phyloP scores from a whole-genome alignment of 1,284 basidiomycete species.

The Sporisorium sorghi region DNA sequence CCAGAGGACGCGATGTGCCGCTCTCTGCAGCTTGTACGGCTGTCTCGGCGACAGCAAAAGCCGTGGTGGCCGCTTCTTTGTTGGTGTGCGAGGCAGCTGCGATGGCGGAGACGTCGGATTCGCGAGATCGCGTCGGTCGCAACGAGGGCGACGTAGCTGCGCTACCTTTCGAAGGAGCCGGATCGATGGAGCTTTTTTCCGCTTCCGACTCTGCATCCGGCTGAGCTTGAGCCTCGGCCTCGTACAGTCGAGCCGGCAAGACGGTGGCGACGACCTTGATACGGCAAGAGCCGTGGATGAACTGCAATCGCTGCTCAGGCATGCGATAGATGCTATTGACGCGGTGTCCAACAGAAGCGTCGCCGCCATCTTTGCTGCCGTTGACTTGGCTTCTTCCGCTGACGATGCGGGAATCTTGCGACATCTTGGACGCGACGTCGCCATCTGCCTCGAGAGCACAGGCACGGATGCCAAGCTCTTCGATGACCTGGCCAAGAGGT shows the following conservation, averaged over 20 bases:
- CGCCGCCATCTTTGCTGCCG: constrained; percentile 10
- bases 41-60: constrained; percentile 56
- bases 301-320: constrained; percentile 48
- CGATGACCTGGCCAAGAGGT: constrained; percentile 58
- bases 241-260: constrained; percentile 33
- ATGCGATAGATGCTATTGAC: constrained; percentile 27
- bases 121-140: constrained; percentile 26
- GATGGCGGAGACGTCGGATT: constrained; percentile 51
- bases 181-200: constrained; percentile 1
- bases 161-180: constrained; percentile 1
- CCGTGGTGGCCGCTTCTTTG: constrained; percentile 50
- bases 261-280: constrained; percentile 49
- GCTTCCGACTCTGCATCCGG: constrained; percentile 4
- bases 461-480: constrained; percentile 55
- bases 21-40: constrained; percentile 52
- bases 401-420: constrained; percentile 29
- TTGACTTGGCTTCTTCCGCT: constrained; percentile 18
- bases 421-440: constrained; percentile 15
- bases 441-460: constrained; percentile 43
- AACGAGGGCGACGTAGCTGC: constrained; percentile 10
- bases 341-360: constrained; percentile 6
- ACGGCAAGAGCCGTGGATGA: constrained; percentile 49
- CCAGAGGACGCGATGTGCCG: constrained; percentile 25
- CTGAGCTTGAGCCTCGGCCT: constrained; percentile 4
- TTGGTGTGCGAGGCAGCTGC: constrained; percentile 51